Evolutionary conservation across 1,284 basidiomycete genomes (phyloP).

Genomic region (Uromyces viciae-fabae): DNA sequence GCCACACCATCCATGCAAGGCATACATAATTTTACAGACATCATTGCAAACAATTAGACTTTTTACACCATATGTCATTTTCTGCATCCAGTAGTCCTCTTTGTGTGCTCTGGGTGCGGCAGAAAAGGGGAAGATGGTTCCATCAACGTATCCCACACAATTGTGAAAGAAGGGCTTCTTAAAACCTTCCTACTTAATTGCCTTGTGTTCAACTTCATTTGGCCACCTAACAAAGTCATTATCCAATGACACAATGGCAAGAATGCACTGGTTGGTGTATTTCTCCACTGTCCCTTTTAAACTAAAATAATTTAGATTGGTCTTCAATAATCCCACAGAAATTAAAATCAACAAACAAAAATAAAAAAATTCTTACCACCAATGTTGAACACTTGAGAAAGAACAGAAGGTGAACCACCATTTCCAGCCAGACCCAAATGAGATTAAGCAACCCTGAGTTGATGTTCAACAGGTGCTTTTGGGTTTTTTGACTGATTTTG

Average conservation of each 20-base stretch:
- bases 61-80: not conserved
- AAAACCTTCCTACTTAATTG: not conserved
- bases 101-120: not conserved
- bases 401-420: not conserved
- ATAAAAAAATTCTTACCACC: not conserved
- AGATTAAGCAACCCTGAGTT: not conserved
- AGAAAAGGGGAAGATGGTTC: not conserved
- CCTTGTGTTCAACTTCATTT: not conserved
- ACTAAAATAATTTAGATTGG: too few species aligned
- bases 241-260: not conserved
- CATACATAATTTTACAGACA: not conserved
- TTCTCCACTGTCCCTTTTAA: not conserved
- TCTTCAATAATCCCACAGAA: too few species aligned
- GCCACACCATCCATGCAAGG: not conserved
- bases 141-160: not conserved
- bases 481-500: not conserved
- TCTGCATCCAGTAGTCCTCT: not conserved
- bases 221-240: not conserved
- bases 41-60: not conserved
- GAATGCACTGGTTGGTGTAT: not conserved
- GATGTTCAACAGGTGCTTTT: not conserved
- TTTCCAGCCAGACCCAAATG: not conserved
- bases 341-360: not conserved
- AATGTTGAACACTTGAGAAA: not conserved
- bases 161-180: not conserved